Base-by-base conservation (phyloP, 2,329 filamentous ascomycete species). In the Orbilia ellipsospora region DNA sequence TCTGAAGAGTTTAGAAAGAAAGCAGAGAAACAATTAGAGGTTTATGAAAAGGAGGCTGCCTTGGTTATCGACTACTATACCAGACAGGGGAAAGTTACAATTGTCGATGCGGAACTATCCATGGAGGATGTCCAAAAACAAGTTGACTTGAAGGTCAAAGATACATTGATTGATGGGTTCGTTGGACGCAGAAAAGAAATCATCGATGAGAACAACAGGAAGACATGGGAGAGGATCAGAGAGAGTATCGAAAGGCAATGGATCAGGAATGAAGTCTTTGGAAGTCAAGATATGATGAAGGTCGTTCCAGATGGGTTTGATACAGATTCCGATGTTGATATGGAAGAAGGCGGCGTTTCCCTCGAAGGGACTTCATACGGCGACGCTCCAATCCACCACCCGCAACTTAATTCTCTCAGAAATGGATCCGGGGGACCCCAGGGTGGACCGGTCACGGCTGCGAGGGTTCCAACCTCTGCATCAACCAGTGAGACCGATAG, bases 141-240 rank as follows among this genome's bases (percentile, higher is more conserved):
- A 20, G 28, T 74, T 15, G 64, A 74, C 28, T 44, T 74, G 1
- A 68, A 56, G 18, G 6, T 74, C 1, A 74, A 68, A 48, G 59
- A 68, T 54, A n/a, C 48, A 4, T 54, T 48, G 2, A 52, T 74
- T 8, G 45, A 64, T 23, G 70, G 70, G 2, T 68, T 68, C 26
- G 56, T 64, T 10, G 70, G 56, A 12, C 45, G 57, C 16, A 59
- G 70, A 12, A 57, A 18, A 23, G 70, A 74, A 31, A 40, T 31
- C 3, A 20, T 55, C 6, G 57, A 74, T 40, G 57, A 60, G n/a
- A 59, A n/a, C 1, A 52, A 74, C 42, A 55, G 23, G 15, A 51
- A 68, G 57, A 57, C 63, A 16, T 67, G 57, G 70, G 40, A 63
- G 54, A 42, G 28, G 31, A 48, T 57, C 40, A 64, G 28, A 18